Conservation (phyloP, 768 basidiomycete species). For the Mycena floridula region DNA sequence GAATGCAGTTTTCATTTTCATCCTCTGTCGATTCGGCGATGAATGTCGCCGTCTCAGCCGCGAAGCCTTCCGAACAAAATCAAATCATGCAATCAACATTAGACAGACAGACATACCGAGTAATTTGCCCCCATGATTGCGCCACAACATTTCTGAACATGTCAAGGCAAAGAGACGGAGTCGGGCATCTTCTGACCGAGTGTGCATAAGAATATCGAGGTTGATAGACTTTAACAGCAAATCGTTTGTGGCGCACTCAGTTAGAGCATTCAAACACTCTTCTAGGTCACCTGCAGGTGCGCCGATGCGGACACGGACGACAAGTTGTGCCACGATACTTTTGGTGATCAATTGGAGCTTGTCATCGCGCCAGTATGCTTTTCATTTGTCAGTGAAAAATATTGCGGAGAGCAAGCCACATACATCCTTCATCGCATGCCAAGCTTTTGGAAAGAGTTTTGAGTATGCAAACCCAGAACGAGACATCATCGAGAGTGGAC, state of each 20-base stretch:
- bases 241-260: constrained; percentile 49
- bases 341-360: constrained; percentile 59
- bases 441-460: constrained; percentile 64
- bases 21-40: constrained; percentile 86
- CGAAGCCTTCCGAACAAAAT: constrained; percentile 48
- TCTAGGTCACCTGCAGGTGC: constrained; percentile 36
- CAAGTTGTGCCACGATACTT: constrained; percentile 60
- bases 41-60: constrained; percentile 77
- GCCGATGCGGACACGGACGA: constrained; percentile 34
- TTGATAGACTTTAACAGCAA: constrained; percentile 76
- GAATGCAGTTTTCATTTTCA: constrained; percentile 79
- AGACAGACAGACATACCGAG: constrained; percentile 41
- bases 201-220: constrained; percentile 79
- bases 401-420: constrained; percentile 20
- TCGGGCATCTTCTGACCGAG: constrained; percentile 72
- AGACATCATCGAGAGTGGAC: constrained; percentile 24
- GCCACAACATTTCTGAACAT: constrained; percentile 74
- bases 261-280: constrained; percentile 49
- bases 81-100: background rate
- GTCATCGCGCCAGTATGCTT: constrained; percentile 90
- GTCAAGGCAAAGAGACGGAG: constrained; percentile 66
- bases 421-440: constrained; percentile 75
- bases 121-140: constrained; percentile 64
- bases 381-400: background rate
- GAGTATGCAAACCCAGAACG: constrained; percentile 62